Percentiles rank a stretch among this genome's conserved stretches.
phyloP scores from a whole-genome alignment of 192 early-diverging fungal species.

The Polychytrium aggregatum region DNA sequence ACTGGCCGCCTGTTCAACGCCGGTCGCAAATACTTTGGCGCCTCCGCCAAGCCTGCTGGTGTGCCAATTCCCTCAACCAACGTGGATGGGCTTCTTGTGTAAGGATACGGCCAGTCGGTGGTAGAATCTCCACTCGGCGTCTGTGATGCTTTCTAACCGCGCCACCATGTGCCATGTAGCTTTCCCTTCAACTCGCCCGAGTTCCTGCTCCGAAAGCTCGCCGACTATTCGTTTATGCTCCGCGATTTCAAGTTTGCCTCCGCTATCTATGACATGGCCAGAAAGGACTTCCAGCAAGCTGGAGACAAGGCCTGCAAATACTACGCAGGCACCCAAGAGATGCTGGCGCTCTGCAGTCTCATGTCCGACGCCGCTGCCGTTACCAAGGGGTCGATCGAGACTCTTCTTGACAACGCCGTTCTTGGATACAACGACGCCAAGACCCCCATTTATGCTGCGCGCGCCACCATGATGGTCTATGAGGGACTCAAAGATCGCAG shows the following conservation, averaged over 20 bases:
- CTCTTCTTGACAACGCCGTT: slow-evolving; percentile 38
- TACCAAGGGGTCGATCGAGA: slow-evolving; percentile 5
- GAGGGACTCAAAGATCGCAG: slow-evolving; percentile 66
- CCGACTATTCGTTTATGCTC: slow-evolving; percentile 96
- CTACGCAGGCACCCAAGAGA: slow-evolving; percentile 53
- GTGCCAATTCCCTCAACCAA: background rate
- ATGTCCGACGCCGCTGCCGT: slow-evolving; percentile 36
- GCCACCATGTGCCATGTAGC: background rate
- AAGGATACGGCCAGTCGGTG: background rate
- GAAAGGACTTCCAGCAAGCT: slow-evolving; percentile 71
- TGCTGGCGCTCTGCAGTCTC: slow-evolving; percentile 76
- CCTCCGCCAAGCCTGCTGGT: background rate
- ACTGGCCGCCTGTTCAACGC: slow-evolving; percentile 60
- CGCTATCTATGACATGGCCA: slow-evolving; percentile 78
- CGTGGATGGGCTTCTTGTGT: slow-evolving; percentile 6
- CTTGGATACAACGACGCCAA: slow-evolving; percentile 48
- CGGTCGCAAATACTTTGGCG: slow-evolving; percentile 1
- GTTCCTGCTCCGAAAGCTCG: slow-evolving; percentile 80
- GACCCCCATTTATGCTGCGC: slow-evolving; percentile 54
- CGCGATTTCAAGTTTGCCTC: slow-evolving; percentile 84
- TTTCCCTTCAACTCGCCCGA: slow-evolving; percentile 65
- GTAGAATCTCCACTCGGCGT: background rate
- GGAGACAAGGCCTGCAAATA: slow-evolving; percentile 30
- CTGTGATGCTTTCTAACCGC: background rate
- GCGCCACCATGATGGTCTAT: slow-evolving; percentile 65